Evolutionary conservation across 2,329 filamentous ascomycete species (phyloP).

Genomic region (Pezicula rhizophila): DNA sequence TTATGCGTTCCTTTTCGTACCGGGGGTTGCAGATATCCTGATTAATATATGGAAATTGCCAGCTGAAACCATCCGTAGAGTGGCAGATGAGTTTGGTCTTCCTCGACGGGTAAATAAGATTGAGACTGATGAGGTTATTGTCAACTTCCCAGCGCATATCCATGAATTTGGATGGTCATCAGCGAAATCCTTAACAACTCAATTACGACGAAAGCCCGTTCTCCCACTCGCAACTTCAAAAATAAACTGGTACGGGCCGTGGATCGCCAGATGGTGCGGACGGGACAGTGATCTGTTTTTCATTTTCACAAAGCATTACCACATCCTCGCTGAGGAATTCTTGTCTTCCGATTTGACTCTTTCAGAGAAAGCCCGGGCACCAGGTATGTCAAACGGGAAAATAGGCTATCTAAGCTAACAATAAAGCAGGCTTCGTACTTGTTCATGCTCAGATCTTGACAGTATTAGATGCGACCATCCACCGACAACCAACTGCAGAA

Average conservation of each 20-base stretch:
- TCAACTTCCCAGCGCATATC: constrained; percentile 38
- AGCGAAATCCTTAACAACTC: constrained; percentile 45
- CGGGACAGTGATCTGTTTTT: constrained; percentile 69
- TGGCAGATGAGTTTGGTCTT: constrained; percentile 53
- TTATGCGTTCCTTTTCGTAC: constrained; percentile 70
- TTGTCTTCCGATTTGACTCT: constrained; percentile 43
- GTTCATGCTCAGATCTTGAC: constrained; percentile 64
- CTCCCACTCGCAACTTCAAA: constrained; percentile 54
- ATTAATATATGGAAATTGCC: constrained; percentile 60
- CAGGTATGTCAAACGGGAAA: constrained; percentile 26
- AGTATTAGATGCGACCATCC: constrained; percentile 62
- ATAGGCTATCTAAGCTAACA: constrained; percentile 9
- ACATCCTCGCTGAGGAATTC: constrained; percentile 58
- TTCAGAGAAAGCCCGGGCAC: constrained; percentile 53
- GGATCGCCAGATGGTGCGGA: constrained; percentile 67
- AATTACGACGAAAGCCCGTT: constrained; percentile 46
- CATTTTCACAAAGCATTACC: constrained; percentile 66
- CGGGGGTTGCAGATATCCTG: constrained; percentile 63
- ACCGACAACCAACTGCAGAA: constrained; percentile 46
- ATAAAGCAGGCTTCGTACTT: constrained; percentile 46
- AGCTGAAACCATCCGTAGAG: constrained; percentile 51
- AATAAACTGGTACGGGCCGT: constrained; percentile 62
- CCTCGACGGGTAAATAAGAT: constrained; percentile 47
- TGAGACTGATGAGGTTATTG: constrained; percentile 28
- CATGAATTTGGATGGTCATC: constrained; percentile 57